phyloP scores from a whole-genome alignment of 2,329 filamentous ascomycete species.

The Aphanocladium album region DNA sequence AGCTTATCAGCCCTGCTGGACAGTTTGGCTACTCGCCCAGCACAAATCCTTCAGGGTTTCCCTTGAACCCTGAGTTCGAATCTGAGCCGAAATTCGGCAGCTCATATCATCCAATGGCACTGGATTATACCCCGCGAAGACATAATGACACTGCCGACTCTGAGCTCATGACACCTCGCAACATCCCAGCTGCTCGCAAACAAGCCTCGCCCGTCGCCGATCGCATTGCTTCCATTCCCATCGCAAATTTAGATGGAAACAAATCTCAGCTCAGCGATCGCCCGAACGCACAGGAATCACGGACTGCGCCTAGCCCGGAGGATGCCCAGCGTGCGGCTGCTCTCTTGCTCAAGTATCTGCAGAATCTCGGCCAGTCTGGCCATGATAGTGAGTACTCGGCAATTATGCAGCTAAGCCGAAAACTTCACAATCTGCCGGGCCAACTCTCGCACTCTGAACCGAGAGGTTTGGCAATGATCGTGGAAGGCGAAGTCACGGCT shows the following conservation, averaged over 20 bases:
- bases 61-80: constrained; percentile 46
- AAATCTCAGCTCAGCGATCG: neutral
- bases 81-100: constrained; percentile 68
- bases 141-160: constrained; percentile 23
- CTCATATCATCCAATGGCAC: constrained; percentile 71
- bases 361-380: constrained; percentile 59
- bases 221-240: neutral
- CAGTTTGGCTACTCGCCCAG: constrained; percentile 75
- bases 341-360: constrained; percentile 76
- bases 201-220: neutral
- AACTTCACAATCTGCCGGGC: constrained; percentile 64
- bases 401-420: constrained; percentile 79
- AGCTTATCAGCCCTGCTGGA: constrained; percentile 67
- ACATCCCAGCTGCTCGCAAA: constrained; percentile 28
- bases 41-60: constrained; percentile 61
- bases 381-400: constrained; percentile 73
- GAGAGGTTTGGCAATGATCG: constrained; percentile 50
- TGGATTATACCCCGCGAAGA: constrained; percentile 50
- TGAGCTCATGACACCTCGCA: constrained; percentile 47
- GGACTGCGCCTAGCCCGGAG: constrained; percentile 66
- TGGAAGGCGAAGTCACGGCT: constrained; percentile 42
- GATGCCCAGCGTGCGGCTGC: constrained; percentile 79
- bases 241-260: neutral
- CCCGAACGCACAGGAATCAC: neutral
- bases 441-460: constrained; percentile 31